Evolutionary conservation across 208 protist genomes (phyloP).

Genomic region (Angomonas deanei): DNA sequence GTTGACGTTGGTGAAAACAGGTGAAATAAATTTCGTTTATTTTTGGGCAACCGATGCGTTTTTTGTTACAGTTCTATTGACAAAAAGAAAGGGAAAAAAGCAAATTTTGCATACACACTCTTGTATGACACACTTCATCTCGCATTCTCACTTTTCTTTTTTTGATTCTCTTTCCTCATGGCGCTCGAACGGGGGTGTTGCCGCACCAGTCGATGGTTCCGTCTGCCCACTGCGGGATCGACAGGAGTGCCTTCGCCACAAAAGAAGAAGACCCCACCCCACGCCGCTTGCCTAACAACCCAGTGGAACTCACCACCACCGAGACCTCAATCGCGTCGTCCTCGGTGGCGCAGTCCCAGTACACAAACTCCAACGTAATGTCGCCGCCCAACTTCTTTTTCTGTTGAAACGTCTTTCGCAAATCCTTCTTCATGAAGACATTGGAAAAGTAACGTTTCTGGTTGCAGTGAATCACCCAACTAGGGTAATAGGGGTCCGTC

Average conservation of each 20-base stretch:
- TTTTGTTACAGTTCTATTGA: too few species aligned
- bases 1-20: too few species aligned
- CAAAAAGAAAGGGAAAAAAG: constrained; percentile 1
- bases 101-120: background rate
- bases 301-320: constrained; percentile 25
- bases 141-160: background rate
- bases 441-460: constrained; percentile 51
- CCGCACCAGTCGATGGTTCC: constrained; percentile 68
- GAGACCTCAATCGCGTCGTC: constrained; percentile 47
- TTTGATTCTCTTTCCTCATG: constrained; percentile 1
- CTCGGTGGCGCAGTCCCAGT: constrained; percentile 56
- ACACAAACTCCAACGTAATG: constrained; percentile 49
- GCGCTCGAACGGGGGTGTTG: constrained; percentile 23
- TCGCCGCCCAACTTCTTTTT: constrained; percentile 33
- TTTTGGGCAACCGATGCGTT: too few species aligned
- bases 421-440: constrained; percentile 69
- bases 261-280: constrained; percentile 22
- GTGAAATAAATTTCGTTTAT: too few species aligned
- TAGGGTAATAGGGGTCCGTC: constrained; percentile 39
- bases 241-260: constrained; percentile 41
- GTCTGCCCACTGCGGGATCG: constrained; percentile 45
- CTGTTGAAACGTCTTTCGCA: constrained; percentile 47
- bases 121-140: background rate
- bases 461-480: constrained; percentile 62
- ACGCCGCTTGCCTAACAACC: background rate